phyloP scores from a whole-genome alignment of 305 asterid genomes.

The Fraxinus sp. region DNA sequence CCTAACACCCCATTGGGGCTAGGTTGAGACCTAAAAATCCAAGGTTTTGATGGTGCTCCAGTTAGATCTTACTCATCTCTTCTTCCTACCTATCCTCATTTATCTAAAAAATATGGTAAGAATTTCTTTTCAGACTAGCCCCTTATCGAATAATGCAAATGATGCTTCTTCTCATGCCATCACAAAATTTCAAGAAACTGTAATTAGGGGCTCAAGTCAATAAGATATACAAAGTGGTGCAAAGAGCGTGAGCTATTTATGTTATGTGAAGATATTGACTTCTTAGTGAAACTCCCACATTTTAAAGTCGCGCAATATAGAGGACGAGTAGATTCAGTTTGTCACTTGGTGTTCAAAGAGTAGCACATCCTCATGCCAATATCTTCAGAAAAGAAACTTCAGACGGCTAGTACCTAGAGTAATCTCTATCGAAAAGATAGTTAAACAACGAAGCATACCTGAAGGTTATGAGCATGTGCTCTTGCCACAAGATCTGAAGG shows the following conservation, averaged over 20 bases:
- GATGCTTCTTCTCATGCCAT: neutral
- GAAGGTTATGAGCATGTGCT: constrained; percentile 84
- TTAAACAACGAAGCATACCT: constrained; percentile 43
- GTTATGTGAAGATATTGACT: neutral
- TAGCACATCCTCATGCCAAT: neutral
- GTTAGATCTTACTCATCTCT: neutral
- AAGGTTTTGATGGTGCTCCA: neutral
- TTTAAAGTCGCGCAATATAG: neutral
- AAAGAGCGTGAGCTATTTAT: neutral
- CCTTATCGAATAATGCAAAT: neutral
- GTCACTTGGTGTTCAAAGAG: neutral
- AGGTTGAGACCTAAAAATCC: neutral
- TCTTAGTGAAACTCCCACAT: neutral
- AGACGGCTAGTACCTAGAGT: neutral
- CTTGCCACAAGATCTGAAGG: constrained; percentile 82
- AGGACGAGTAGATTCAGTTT: neutral
- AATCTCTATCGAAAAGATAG: neutral
- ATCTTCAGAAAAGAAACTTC: neutral
- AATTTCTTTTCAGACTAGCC: neutral
- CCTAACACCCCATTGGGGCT: neutral
- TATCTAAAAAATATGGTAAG: neutral
- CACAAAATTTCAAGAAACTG: neutral
- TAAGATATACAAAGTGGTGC: neutral
- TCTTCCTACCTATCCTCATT: neutral
- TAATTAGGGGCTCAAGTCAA: neutral